Conservation (phyloP, 768 basidiomycete genomes). For the Rhizopogon roseolus region DNA sequence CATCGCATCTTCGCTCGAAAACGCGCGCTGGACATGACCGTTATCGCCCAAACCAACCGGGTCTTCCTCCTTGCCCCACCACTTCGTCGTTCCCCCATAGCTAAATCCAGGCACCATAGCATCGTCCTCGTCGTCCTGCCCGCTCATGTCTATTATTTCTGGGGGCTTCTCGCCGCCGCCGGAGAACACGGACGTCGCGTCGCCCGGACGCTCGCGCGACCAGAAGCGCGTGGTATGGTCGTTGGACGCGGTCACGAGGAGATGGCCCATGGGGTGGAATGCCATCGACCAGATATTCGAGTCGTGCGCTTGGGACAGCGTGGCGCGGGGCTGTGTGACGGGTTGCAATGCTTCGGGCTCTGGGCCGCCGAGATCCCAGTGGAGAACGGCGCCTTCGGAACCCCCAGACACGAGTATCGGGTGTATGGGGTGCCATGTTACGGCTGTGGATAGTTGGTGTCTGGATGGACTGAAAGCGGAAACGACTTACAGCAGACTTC, state of each 20-base stretch:
- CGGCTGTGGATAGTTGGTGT: constrained; percentile 41
- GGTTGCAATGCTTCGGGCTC: constrained; percentile 34
- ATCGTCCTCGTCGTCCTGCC: constrained; percentile 73
- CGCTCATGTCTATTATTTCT: constrained; percentile 50
- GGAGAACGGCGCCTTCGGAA: constrained; percentile 87
- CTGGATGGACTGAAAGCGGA: not conserved
- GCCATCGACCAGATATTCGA: constrained; percentile 95
- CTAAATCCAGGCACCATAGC: constrained; percentile 73
- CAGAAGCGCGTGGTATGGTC: constrained; percentile 99
- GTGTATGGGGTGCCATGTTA: constrained; percentile 96
- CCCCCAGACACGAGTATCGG: constrained; percentile 91
- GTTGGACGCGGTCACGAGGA: constrained; percentile 92
- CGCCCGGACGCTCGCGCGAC: constrained; percentile 89
- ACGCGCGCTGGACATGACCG: constrained; percentile 17
- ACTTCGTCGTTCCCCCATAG: constrained; percentile 28
- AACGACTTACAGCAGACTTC: constrained; percentile 86
- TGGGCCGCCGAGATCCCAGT: constrained; percentile 86
- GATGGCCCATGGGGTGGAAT: constrained; percentile 93
- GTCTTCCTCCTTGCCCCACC: constrained; percentile 48
- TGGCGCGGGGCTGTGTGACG: constrained; percentile 63
- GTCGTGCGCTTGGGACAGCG: constrained; percentile 95
- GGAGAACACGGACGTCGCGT: constrained; percentile 69
- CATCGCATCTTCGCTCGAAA: constrained; percentile 16
- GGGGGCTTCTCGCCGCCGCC: constrained; percentile 85
- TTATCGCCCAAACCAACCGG: constrained; percentile 8